Evolutionary conservation across 345 rosid genomes (phyloP).

Genomic region (Carallia brachiata): DNA sequence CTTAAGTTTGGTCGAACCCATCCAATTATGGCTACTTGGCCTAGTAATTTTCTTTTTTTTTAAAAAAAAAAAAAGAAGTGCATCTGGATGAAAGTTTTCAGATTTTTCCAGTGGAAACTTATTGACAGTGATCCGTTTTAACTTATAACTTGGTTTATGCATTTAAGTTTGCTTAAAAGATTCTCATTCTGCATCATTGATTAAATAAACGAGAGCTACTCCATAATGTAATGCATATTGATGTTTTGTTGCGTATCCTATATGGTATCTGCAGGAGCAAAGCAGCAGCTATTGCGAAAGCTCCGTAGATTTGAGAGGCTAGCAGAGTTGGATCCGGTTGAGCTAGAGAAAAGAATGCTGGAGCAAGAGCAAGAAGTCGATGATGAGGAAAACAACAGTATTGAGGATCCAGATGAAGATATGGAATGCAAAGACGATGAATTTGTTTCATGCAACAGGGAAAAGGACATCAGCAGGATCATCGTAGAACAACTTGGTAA

Average conservation of each 20-base stretch:
- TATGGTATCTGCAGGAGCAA: slow-evolving; percentile 53
- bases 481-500: slow-evolving; percentile 25
- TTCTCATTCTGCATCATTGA: too few relatives aligned
- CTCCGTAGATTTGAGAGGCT: slow-evolving; percentile 77
- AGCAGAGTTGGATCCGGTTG: slow-evolving; percentile 72
- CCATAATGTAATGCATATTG: neutral
- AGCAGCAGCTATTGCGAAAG: slow-evolving; percentile 68
- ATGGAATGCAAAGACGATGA: slow-evolving; percentile 25
- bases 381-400: slow-evolving; percentile 23
- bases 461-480: slow-evolving; percentile 30
- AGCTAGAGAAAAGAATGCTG: slow-evolving; percentile 65
- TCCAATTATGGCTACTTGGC: neutral
- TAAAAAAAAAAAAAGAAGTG: neutral
- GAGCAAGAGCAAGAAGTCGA: slow-evolving; percentile 41
- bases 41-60: neutral
- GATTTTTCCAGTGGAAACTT: too few relatives aligned
- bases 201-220: neutral
- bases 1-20: slow-evolving; percentile 7
- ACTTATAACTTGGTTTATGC: too few relatives aligned
- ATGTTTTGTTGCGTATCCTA: neutral
- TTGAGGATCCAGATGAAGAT: slow-evolving; percentile 20
- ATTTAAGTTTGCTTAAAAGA: too few relatives aligned
- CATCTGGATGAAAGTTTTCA: too few relatives aligned
- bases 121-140: too few relatives aligned
- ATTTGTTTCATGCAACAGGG: slow-evolving; percentile 18